Base-by-base conservation (phyloP, 2,329 filamentous ascomycete genomes). In the Fusarium coicis region DNA sequence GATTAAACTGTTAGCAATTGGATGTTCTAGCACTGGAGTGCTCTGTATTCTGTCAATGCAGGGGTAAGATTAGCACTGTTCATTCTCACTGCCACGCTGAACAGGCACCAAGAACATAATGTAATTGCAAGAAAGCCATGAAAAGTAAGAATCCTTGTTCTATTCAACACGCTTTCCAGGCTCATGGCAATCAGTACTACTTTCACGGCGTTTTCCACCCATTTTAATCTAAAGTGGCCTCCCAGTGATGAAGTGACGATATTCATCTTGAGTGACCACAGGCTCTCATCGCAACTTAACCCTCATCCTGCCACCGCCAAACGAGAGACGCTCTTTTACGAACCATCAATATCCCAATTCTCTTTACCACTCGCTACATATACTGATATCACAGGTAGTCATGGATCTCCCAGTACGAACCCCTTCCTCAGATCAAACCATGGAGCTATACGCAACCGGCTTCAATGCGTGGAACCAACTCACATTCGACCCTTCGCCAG, bases 391-490 rank as follows among this genome's bases (percentile, higher is more conserved):
- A 16, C 19, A 37, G 15, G 3, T 18, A 5, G 28, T 2, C 23
- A 74, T 68, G 63, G 40, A 77, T 16, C 54, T 78, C 6, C 67
- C 69, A 9, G 10, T 72, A 14, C 65, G 63, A n/a, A 8, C 37
- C 2, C 44, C 61, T 10, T 26, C 26, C 5, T 39, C 30, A 28
- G 39, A 61, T 19, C 34, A 63, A 28, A 30, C 18, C 30, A 85
- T 89, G 87, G 81, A 86, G 58, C 78, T 91, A 10, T 88, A 87
- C 76, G 87, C 85, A 46, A 74, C 86, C 6, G 89, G 89, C 44
- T 87, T 89, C 80, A 91, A 91, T 75, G 87, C 88, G 60, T 91
- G 87, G 87, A 79, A 81, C 62, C 89, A 91, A 74, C 83, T 91
- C 21, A 72, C 76, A 5, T 86, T 89, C 18, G 67, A 64, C 19